A percentile compares a stretch with the other conserved stretches of the same genome.
phyloP scores from a whole-genome alignment of 768 basidiomycete genomes.

The Tylopilus plumbeoviolaceoides region DNA sequence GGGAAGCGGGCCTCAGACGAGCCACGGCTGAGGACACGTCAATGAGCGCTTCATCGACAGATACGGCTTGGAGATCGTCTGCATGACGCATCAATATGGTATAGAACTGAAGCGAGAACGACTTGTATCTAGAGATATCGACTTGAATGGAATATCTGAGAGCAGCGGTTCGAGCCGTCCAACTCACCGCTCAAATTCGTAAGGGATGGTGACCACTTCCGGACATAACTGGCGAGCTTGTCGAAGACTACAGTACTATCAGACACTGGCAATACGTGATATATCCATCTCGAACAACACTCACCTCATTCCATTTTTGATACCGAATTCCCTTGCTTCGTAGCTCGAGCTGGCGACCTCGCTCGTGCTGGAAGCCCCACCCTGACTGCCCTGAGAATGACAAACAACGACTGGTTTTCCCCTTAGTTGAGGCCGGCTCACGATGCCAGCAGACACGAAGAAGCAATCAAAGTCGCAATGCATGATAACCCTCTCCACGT shows the following conservation, averaged over 20 bases:
- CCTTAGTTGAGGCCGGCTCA: conserved; percentile 72
- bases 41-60: conserved; percentile 93
- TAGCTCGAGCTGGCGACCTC: conserved; percentile 96
- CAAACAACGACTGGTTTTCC: conserved; percentile 94
- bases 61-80: conserved; percentile 91
- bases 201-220: conserved; percentile 71
- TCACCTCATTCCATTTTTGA: conserved; percentile 94
- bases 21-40: conserved; percentile 70
- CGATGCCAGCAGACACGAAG: conserved; percentile 89
- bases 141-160: background rate
- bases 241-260: conserved; percentile 51
- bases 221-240: conserved; percentile 79
- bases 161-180: background rate
- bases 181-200: conserved; percentile 82
- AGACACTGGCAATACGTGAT: background rate
- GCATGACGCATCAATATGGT: conserved; percentile 87
- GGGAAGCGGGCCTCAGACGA: conserved; percentile 26
- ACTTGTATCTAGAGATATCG: conserved; percentile 62
- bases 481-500: conserved; percentile 68
- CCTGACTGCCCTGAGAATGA: conserved; percentile 80
- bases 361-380: conserved; percentile 76
- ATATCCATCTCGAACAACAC: conserved; percentile 11
- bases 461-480: conserved; percentile 96
- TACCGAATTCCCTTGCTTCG: conserved; percentile 82
- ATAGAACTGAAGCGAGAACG: conserved; percentile 84